A percentile compares a stretch with the other conserved stretches of the same genome.
Conservation (phyloP, 2,329 filamentous ascomycete species). For the Xylariomycetidae sp. region DNA sequence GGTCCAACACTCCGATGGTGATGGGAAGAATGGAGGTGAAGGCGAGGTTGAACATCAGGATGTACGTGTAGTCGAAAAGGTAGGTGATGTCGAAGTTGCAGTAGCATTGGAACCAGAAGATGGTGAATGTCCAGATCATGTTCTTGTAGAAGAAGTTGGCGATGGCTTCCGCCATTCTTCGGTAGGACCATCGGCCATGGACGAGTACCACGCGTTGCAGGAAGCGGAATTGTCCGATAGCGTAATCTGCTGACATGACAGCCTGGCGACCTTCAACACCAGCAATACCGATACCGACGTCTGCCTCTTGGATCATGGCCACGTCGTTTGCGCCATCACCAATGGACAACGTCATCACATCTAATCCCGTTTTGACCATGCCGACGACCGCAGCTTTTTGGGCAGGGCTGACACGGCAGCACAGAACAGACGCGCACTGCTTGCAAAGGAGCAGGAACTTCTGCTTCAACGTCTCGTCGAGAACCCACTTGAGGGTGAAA, state of each 20-base stretch:
- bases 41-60: conserved; percentile 90
- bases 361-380: conserved; percentile 90
- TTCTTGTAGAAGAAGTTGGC: conserved; percentile 99
- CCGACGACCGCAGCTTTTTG: conserved; percentile 96
- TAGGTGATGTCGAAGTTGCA: conserved; percentile 96
- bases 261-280: conserved; percentile 89
- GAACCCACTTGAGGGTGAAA: conserved; percentile 82
- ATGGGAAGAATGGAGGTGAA: conserved; percentile 95
- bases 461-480: conserved; percentile 76
- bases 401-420: conserved; percentile 92
- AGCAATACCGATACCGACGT: conserved; percentile 93
- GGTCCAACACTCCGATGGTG: conserved; percentile 92
- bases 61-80: conserved; percentile 96
- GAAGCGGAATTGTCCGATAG: conserved; percentile 90
- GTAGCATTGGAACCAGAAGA: conserved; percentile 97
- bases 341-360: conserved; percentile 92
- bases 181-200: conserved; percentile 94
- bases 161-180: conserved; percentile 84
- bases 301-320: conserved; percentile 95
- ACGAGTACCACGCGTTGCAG: conserved; percentile 79
- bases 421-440: conserved; percentile 92
- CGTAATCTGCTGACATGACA: conserved; percentile 94
- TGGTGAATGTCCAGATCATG: conserved; percentile 91
- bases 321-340: conserved; percentile 95
- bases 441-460: conserved; percentile 95